These are phyloP conservation scores for Pulveroboletus ravenelii DNA, from an alignment of 768 basidiomycete species.

Conservation along the genomic window DNA sequence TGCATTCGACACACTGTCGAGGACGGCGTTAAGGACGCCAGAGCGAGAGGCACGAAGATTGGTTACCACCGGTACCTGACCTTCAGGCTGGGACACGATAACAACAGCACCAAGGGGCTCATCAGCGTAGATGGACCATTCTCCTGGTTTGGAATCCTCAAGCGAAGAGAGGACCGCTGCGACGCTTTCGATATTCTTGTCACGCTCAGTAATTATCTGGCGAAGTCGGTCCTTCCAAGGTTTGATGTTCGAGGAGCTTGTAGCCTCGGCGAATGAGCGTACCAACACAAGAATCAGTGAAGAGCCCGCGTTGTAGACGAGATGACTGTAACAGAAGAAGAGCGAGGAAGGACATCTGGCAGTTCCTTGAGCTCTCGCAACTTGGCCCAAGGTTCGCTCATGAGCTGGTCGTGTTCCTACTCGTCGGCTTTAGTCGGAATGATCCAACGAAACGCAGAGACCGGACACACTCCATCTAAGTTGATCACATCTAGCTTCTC, in stretches of 20 bases:
- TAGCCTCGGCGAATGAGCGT: slow-evolving; percentile 98
- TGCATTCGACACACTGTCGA: slow-evolving; percentile 97
- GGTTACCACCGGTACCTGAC: slow-evolving; percentile 85
- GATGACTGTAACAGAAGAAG: slow-evolving; percentile 98
- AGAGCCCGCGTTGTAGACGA: slow-evolving; percentile 95
- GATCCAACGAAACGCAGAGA: background rate
- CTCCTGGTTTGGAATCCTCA: slow-evolving; percentile 70
- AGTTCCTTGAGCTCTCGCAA: no score
- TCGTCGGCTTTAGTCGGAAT: background rate
- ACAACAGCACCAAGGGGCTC: slow-evolving; percentile 95
- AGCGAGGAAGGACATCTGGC: slow-evolving; percentile 96
- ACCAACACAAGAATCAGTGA: slow-evolving; percentile 96
- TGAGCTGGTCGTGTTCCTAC: no score
- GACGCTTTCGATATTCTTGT: slow-evolving; percentile 89
- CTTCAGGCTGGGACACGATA: slow-evolving; percentile 87
- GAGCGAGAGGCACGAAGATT: slow-evolving; percentile 85
- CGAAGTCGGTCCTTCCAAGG: slow-evolving; percentile 88
- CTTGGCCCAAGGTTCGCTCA: no score
- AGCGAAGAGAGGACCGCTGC: slow-evolving; percentile 64
- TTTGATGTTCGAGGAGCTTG: slow-evolving; percentile 89
- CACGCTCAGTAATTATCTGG: slow-evolving; percentile 91
- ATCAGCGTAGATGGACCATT: slow-evolving; percentile 96
- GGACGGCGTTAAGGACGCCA: slow-evolving; percentile 88
- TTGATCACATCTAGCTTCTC: slow-evolving; percentile 97
- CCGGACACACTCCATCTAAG: slow-evolving; percentile 73